A percentile compares a stretch with the other conserved stretches of the same genome.
Conservation (phyloP, 495 filamentous ascomycete species). For the Xylaria sp. region DNA sequence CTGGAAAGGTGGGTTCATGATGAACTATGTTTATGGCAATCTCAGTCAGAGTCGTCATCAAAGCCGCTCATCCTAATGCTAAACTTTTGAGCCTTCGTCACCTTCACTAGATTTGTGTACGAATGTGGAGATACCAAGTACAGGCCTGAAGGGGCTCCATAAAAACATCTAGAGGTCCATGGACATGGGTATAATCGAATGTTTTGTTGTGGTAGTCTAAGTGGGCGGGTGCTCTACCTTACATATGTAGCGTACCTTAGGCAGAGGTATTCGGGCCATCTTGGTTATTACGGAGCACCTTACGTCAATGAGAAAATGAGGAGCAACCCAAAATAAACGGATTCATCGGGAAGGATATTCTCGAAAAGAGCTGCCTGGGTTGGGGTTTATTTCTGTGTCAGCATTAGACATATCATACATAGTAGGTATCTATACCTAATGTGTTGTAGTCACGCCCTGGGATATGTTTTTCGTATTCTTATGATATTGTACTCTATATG, state of each 20-base stretch:
- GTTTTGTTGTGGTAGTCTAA: neutral
- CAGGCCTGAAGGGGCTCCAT: neutral
- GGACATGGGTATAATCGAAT: conserved; percentile 6
- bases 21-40: neutral
- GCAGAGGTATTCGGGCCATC: neutral
- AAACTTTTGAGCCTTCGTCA: too few relatives aligned
- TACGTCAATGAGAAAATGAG: neutral
- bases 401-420: neutral
- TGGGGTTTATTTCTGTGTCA: neutral
- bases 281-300: neutral
- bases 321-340: neutral
- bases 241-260: too few relatives aligned
- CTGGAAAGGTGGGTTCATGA: neutral
- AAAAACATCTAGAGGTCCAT: neutral
- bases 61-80: neutral
- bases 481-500: too few relatives aligned
- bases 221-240: too few relatives aligned
- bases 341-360: neutral
- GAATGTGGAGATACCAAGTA: neutral
- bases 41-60: neutral
- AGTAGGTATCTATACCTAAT: neutral
- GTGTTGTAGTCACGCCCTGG: neutral
- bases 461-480: too few relatives aligned
- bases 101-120: neutral
- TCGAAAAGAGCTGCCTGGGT: too few relatives aligned